Evolutionary conservation across 2,329 filamentous ascomycete species (phyloP).

Genomic region (Phialemoniopsis sp.): DNA sequence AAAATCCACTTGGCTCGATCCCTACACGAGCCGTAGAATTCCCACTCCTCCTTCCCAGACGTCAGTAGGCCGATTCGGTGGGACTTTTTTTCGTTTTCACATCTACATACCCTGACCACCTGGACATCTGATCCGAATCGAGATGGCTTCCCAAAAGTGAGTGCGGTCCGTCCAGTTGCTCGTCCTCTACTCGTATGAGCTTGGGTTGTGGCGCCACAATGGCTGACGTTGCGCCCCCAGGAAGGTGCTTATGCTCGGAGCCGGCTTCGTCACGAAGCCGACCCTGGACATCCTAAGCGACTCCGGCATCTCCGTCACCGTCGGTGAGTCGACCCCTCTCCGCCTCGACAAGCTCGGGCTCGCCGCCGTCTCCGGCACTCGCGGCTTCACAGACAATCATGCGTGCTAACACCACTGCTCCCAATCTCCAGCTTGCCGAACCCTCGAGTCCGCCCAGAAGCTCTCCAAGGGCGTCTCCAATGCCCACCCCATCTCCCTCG

Average conservation of each 20-base stretch:
- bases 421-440: conserved; percentile 70
- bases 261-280: conserved; percentile 58
- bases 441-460: conserved; percentile 70
- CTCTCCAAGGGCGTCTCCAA: conserved; percentile 70
- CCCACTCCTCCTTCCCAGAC: too few relatives aligned
- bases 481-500: conserved; percentile 74
- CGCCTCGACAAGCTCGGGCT: too few relatives aligned
- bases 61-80: too few relatives aligned
- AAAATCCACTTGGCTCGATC: too few relatives aligned
- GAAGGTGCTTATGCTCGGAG: conserved; percentile 41
- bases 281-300: conserved; percentile 61
- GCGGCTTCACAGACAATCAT: not conserved
- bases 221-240: too few relatives aligned
- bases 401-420: not conserved
- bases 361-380: too few relatives aligned
- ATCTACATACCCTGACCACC: not conserved
- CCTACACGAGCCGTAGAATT: too few relatives aligned
- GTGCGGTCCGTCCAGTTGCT: conserved; percentile 3
- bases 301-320: conserved; percentile 59
- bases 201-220: too few relatives aligned
- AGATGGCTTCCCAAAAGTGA: conserved; percentile 9
- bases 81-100: too few relatives aligned
- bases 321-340: conserved; percentile 49
- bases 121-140: conserved; percentile 1
- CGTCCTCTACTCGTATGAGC: too few relatives aligned